These are phyloP conservation scores for Allantophomopsis lycopodina DNA, from an alignment of 2,329 filamentous ascomycete genomes.

Conservation along the genomic window DNA sequence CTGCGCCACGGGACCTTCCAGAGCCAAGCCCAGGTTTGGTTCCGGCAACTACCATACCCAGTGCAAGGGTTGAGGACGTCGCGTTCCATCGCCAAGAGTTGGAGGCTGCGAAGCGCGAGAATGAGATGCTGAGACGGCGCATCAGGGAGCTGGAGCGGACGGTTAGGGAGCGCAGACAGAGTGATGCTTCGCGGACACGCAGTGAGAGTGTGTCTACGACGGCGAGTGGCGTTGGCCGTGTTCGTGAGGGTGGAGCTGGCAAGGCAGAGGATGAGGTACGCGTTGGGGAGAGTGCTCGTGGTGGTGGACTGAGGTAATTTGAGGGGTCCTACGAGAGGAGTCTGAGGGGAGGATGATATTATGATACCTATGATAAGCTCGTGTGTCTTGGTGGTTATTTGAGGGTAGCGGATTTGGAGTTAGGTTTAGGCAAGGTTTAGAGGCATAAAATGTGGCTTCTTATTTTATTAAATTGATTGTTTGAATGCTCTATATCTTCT, in stretches of 20 bases:
- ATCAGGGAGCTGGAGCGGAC: conserved; percentile 47
- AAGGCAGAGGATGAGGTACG: conserved; percentile 37
- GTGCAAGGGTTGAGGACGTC: conserved; percentile 36
- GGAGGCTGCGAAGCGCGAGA: conserved; percentile 47
- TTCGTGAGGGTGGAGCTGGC: conserved; percentile 24
- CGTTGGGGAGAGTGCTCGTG: conserved; percentile 49
- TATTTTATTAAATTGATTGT: too few relatives aligned
- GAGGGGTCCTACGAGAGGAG: too few relatives aligned
- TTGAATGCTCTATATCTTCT: too few relatives aligned
- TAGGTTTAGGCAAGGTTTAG: too few relatives aligned
- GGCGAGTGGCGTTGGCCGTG: conserved; percentile 27
- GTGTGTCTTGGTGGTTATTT: too few relatives aligned
- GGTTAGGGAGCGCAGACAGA: conserved; percentile 20
- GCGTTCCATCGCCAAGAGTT: conserved; percentile 45
- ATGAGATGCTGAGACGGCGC: conserved; percentile 44
- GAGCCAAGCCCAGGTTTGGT: too few relatives aligned
- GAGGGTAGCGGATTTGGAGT: too few relatives aligned
- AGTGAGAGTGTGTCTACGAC: conserved; percentile 41
- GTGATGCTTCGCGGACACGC: conserved; percentile 28
- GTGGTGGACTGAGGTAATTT: conserved; percentile 20
- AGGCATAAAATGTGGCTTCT: too few relatives aligned
- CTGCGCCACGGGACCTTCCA: too few relatives aligned
- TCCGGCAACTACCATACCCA: too few relatives aligned
- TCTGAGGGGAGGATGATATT: too few relatives aligned
- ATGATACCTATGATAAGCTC: too few relatives aligned